Conservation (phyloP, 1,139 yeast genomes). For the Spathaspora sp. region DNA sequence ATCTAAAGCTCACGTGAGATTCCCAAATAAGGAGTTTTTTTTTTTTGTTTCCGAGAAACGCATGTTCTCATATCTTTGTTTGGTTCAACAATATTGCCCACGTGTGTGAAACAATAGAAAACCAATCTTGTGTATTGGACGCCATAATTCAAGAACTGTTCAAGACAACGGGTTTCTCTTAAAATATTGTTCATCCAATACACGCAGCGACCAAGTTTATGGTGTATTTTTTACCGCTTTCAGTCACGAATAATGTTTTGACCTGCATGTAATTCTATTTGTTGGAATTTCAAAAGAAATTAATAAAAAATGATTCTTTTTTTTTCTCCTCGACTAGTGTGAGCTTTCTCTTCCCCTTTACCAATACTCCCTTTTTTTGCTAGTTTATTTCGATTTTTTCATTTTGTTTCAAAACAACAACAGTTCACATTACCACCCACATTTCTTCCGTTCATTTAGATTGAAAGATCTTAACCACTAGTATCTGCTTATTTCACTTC, state of each 20-base stretch:
- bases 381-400: not conserved
- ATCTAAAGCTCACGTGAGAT: not conserved
- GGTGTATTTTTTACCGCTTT: not conserved
- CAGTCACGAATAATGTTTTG: not conserved
- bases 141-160: not conserved
- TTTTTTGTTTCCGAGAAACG: not conserved
- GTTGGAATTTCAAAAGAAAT: slow-evolving; percentile 1
- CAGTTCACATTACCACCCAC: not conserved
- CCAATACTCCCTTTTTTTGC: not conserved
- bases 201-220: not conserved
- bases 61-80: not conserved
- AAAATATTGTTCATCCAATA: not conserved
- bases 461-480: not conserved
- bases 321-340: slow-evolving; percentile 1
- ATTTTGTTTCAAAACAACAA: not conserved
- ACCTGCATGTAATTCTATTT: not conserved
- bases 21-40: not conserved
- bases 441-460: not conserved
- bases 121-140: not conserved
- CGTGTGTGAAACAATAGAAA: not conserved
- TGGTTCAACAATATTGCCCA: not conserved
- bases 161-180: not conserved
- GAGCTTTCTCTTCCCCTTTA: slow-evolving; percentile 1
- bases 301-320: not conserved
- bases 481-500: not conserved